Conservation (phyloP, 1,284 basidiomycete species). For the Volvariella volvacea region DNA sequence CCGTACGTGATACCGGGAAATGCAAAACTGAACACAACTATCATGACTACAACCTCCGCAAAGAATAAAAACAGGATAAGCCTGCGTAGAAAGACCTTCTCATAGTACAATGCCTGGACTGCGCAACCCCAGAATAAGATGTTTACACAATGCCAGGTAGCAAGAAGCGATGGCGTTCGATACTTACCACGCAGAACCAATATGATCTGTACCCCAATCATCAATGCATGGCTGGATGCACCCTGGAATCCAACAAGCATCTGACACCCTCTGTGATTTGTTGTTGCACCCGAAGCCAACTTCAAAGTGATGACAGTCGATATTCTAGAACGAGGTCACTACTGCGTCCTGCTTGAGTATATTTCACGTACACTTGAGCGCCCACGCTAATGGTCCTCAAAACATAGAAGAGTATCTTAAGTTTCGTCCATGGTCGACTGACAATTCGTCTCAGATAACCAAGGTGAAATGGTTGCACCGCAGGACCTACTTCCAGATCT, state of each 20-base stretch:
- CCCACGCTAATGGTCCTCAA: constrained; percentile 13
- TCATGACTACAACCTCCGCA: constrained; percentile 12
- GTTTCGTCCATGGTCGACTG: constrained; percentile 16
- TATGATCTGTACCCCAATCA: constrained; percentile 17
- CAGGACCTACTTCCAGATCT: constrained; percentile 17
- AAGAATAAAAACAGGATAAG: constrained; percentile 12
- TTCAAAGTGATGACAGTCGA: constrained; percentile 12
- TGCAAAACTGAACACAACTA: constrained; percentile 10
- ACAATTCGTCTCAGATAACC: neutral
- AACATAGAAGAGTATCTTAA: constrained; percentile 14
- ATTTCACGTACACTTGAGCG: constrained; percentile 13
- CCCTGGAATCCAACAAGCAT: constrained; percentile 15
- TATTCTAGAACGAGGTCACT: constrained; percentile 7
- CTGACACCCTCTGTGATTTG: constrained; percentile 8
- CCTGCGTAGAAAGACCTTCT: constrained; percentile 9
- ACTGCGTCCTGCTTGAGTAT: neutral
- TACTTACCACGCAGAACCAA: constrained; percentile 17
- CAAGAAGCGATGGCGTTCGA: neutral
- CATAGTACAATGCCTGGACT: constrained; percentile 17
- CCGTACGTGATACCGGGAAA: constrained; percentile 12
- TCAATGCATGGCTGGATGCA: constrained; percentile 13
- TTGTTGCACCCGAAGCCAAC: constrained; percentile 7
- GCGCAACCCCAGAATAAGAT: neutral
- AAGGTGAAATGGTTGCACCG: neutral
- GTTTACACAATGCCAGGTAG: neutral